Evolutionary conservation across 1,139 yeast species (phyloP).

Genomic region (Yamadazyma friedrichii): DNA sequence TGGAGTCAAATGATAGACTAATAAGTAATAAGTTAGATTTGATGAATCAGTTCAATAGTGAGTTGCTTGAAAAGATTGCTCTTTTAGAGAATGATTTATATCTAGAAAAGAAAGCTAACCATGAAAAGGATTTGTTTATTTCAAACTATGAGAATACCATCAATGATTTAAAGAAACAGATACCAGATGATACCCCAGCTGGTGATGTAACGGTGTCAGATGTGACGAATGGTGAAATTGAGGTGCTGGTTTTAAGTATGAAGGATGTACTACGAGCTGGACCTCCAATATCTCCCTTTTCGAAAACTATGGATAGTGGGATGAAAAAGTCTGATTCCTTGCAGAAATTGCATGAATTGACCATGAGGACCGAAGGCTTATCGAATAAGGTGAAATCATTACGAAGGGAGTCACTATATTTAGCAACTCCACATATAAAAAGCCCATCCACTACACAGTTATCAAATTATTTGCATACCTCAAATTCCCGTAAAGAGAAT

Average conservation of each 20-base stretch:
- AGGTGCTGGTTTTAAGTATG: constrained; percentile 31
- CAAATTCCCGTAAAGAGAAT: constrained; percentile 4
- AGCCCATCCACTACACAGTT: constrained; percentile 27
- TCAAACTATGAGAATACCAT: constrained; percentile 37
- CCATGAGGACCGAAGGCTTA: constrained; percentile 14
- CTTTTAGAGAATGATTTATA: constrained; percentile 42
- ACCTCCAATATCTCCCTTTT: constrained; percentile 24
- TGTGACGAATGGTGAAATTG: constrained; percentile 16
- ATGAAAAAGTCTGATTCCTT: constrained; percentile 26
- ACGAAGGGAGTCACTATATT: constrained; percentile 15
- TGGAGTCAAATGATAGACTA: constrained; percentile 41
- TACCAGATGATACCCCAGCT: constrained; percentile 4
- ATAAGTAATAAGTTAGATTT: constrained; percentile 30
- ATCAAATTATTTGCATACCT: constrained; percentile 14
- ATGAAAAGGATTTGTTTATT: constrained; percentile 33
- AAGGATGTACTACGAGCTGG: constrained; percentile 31
- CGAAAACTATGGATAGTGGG: constrained; percentile 8
- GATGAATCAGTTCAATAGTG: constrained; percentile 40
- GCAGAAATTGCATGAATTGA: constrained; percentile 20
- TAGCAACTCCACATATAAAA: constrained; percentile 16
- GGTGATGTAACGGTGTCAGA: not conserved
- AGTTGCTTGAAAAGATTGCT: constrained; percentile 42
- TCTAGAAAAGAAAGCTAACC: constrained; percentile 28
- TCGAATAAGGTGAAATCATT: constrained; percentile 17
- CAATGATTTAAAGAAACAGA: constrained; percentile 19